These are phyloP conservation scores for Oleoguttula mirabilis DNA, from an alignment of 495 filamentous ascomycete genomes.

Conservation along the genomic window DNA sequence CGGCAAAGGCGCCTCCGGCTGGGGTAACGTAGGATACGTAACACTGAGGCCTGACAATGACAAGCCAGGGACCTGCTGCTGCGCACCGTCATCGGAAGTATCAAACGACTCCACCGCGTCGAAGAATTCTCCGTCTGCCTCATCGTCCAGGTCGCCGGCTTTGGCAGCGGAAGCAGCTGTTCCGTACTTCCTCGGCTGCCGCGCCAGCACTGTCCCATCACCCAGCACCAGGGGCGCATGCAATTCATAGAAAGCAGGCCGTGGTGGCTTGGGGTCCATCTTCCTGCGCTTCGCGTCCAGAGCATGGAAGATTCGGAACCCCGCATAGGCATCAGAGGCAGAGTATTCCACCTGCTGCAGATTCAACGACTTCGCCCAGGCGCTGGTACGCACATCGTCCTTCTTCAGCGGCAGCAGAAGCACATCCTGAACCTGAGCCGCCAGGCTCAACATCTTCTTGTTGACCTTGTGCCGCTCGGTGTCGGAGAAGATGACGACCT, in stretches of 20 bases:
- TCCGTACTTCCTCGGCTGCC: neutral
- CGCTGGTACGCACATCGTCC: conserved; percentile 27
- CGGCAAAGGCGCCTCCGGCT: neutral
- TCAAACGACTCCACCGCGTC: conserved; percentile 18
- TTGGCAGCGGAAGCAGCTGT: neutral
- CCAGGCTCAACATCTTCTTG: conserved; percentile 21
- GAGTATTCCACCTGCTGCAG: conserved; percentile 26
- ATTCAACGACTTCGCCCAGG: conserved; percentile 25
- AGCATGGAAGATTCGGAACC: conserved; percentile 26
- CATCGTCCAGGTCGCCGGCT: neutral
- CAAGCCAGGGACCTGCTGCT: neutral
- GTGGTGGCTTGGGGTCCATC: conserved; percentile 27
- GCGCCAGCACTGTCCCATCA: conserved; percentile 5
- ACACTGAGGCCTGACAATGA: conserved; percentile 1
- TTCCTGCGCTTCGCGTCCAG: conserved; percentile 27
- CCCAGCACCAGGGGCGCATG: conserved; percentile 13
- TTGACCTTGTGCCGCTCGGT: conserved; percentile 15
- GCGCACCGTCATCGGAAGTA: conserved; percentile 1
- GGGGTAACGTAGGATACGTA: conserved; percentile 2
- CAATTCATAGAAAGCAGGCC: conserved; percentile 17
- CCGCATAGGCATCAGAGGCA: conserved; percentile 31
- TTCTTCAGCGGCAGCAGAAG: conserved; percentile 29
- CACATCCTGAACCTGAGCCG: conserved; percentile 24
- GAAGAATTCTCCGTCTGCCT: conserved; percentile 16
- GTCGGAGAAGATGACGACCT: conserved; percentile 25